Conservation (phyloP, 352 stramenopile species). For the Sclerospora graminicola region DNA sequence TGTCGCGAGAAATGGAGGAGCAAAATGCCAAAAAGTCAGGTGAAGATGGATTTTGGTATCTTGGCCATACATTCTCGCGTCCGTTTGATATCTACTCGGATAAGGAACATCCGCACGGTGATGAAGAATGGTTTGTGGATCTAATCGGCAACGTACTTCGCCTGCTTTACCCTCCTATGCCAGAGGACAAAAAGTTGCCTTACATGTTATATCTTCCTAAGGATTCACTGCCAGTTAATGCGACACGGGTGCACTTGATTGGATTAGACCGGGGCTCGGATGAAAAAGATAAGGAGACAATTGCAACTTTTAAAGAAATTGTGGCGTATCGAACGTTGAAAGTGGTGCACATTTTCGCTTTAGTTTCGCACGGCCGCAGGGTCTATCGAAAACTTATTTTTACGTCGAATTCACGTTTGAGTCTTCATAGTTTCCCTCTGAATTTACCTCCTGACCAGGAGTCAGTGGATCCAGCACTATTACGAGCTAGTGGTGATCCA, state of each 20-base stretch:
- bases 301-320: slow-evolving; percentile 96
- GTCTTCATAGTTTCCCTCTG: slow-evolving; percentile 87
- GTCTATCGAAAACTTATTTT: slow-evolving; percentile 96
- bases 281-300: slow-evolving; percentile 69
- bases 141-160: slow-evolving; percentile 48
- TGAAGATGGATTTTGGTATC: slow-evolving; percentile 45
- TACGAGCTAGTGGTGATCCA: slow-evolving; percentile 56
- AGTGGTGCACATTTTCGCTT: slow-evolving; percentile 94
- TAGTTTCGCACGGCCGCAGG: slow-evolving; percentile 93
- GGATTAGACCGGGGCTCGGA: slow-evolving; percentile 58
- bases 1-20: slow-evolving; percentile 7
- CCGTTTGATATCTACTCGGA: slow-evolving; percentile 76
- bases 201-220: slow-evolving; percentile 65
- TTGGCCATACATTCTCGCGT: slow-evolving; percentile 51
- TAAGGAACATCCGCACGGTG: slow-evolving; percentile 46
- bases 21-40: slow-evolving; percentile 17
- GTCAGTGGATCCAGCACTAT: slow-evolving; percentile 45
- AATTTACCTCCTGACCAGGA: slow-evolving; percentile 50
- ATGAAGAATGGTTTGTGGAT: slow-evolving; percentile 70
- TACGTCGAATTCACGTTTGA: slow-evolving; percentile 92
- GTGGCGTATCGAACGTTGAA: slow-evolving; percentile 88
- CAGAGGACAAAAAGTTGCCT: slow-evolving; percentile 72
- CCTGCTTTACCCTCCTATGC: slow-evolving; percentile 60
- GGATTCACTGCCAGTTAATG: slow-evolving; percentile 32
- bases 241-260: slow-evolving; percentile 44